Evolutionary conservation across 352 stramenopile genomes (phyloP).

Genomic region (Phytophthora boehmeriae): DNA sequence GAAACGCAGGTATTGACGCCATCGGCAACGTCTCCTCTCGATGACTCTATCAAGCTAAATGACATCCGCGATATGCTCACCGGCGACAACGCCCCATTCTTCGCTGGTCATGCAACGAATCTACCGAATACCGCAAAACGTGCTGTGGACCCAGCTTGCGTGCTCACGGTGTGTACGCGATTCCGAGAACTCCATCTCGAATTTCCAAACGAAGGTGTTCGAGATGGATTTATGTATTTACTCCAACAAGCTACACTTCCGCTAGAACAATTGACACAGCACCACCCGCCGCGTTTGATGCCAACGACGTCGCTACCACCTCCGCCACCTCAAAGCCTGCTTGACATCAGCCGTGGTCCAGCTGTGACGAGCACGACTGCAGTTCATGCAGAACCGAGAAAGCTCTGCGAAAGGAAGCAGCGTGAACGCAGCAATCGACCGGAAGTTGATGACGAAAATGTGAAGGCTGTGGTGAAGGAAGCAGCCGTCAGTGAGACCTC

Average conservation of each 20-base stretch:
- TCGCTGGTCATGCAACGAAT: conserved; percentile 51
- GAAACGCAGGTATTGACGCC: conserved; percentile 18
- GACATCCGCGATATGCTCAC: conserved; percentile 58
- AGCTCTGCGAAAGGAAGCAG: conserved; percentile 8
- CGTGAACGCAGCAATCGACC: conserved; percentile 22
- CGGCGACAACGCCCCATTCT: conserved; percentile 62
- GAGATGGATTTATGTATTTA: conserved; percentile 73
- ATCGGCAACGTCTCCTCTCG: conserved; percentile 36
- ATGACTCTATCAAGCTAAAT: conserved; percentile 63
- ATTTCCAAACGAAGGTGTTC: conserved; percentile 65
- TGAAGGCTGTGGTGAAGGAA: conserved; percentile 20
- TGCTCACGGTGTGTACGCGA: conserved; percentile 65
- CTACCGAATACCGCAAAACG: conserved; percentile 53
- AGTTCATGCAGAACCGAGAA: conserved; percentile 18
- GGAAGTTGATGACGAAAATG: conserved; percentile 31
- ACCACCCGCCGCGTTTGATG: conserved; percentile 23
- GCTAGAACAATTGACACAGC: conserved; percentile 28
- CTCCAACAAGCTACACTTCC: conserved; percentile 70
- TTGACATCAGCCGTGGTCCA: conserved; percentile 4
- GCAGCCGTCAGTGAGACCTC: background rate
- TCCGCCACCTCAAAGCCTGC: conserved; percentile 13
- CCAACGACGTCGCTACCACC: conserved; percentile 19
- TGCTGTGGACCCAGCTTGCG: conserved; percentile 54
- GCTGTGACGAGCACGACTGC: conserved; percentile 19
- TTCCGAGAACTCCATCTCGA: conserved; percentile 76